These are phyloP conservation scores for Candida sanyaensis DNA, from an alignment of 1,139 yeast genomes.

Conservation along the genomic window DNA sequence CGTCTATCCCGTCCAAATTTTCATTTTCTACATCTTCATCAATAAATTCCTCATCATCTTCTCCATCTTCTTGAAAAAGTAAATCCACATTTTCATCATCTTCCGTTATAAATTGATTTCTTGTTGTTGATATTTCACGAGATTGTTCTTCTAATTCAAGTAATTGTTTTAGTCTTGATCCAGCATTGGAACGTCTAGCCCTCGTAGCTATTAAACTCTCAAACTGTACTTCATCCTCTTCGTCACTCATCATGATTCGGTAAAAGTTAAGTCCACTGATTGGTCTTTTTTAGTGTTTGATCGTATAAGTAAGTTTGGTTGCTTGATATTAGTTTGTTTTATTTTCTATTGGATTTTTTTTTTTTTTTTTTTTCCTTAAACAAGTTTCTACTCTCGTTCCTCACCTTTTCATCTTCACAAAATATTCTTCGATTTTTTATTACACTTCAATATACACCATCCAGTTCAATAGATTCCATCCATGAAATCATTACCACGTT, in stretches of 20 bases:
- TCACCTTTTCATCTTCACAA: too few relatives aligned
- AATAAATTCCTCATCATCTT: constrained; percentile 68
- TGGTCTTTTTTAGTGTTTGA: neutral
- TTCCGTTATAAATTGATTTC: constrained; percentile 41
- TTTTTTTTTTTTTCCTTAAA: neutral
- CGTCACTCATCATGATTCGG: constrained; percentile 19
- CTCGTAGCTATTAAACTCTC: constrained; percentile 66
- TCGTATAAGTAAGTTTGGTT: neutral
- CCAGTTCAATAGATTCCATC: neutral
- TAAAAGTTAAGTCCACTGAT: neutral
- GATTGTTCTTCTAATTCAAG: constrained; percentile 65
- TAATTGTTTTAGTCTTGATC: constrained; percentile 74
- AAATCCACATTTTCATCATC: constrained; percentile 76
- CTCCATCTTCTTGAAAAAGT: constrained; percentile 82
- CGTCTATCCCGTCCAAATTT: constrained; percentile 25
- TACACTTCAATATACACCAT: too few relatives aligned
- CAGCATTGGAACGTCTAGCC: constrained; percentile 84
- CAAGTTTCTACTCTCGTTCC: too few relatives aligned
- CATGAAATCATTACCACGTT: constrained; percentile 1
- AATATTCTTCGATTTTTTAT: neutral
- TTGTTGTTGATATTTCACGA: constrained; percentile 23
- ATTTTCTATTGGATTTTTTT: too few relatives aligned
- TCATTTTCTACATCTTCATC: constrained; percentile 40
- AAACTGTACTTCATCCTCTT: constrained; percentile 26
- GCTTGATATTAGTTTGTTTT: neutral